phyloP scores from a whole-genome alignment of 2,329 filamentous ascomycete species.

The Seiridium cupressi region DNA sequence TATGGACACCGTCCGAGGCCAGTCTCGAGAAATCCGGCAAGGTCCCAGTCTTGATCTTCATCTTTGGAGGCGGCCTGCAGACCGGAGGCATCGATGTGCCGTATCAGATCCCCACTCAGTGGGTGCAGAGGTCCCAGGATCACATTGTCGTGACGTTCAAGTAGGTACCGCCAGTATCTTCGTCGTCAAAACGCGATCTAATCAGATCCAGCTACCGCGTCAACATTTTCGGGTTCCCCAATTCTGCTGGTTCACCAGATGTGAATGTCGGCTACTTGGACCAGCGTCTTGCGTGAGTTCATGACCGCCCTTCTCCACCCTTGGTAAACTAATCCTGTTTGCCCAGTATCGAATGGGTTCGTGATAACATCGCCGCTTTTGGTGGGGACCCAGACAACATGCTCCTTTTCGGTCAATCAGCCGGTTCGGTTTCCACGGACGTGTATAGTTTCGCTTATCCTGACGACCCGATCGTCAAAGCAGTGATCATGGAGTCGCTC shows the following conservation, averaged over 20 bases:
- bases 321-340: too few relatives aligned
- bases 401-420: conserved; percentile 46
- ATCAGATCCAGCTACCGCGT: conserved; percentile 13
- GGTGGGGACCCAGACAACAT: conserved; percentile 47
- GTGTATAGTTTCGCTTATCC: neutral
- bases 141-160: conserved; percentile 17
- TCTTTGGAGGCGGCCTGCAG: conserved; percentile 12
- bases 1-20: conserved; percentile 10
- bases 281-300: conserved; percentile 38
- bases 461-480: neutral
- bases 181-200: too few relatives aligned
- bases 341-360: conserved; percentile 44
- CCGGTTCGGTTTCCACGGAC: conserved; percentile 28
- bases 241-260: conserved; percentile 10
- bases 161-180: too few relatives aligned
- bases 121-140: conserved; percentile 14
- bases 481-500: neutral
- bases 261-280: conserved; percentile 52
- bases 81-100: conserved; percentile 11
- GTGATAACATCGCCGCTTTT: conserved; percentile 47
- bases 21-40: neutral
- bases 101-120: conserved; percentile 13
- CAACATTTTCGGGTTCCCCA: conserved; percentile 24
- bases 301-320: too few relatives aligned
- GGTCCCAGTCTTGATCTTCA: conserved; percentile 16